A percentile compares a stretch with the other conserved stretches of the same genome.
These are phyloP conservation scores for Nitzschia sp. DNA, from an alignment of 108 stramenopile species.

Conservation along the genomic window DNA sequence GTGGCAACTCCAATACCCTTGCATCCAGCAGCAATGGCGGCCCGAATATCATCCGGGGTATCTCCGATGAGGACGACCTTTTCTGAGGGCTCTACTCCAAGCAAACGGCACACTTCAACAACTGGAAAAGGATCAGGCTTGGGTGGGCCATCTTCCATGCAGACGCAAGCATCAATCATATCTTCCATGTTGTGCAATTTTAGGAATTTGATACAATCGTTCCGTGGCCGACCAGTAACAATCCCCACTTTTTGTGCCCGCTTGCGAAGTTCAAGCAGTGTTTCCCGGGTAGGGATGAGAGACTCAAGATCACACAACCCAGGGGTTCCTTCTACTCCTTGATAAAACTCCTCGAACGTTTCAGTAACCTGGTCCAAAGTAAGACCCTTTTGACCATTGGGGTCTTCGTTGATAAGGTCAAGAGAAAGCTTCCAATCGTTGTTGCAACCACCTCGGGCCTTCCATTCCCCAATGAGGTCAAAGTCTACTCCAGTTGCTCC, in stretches of 20 bases:
- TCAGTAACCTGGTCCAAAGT: slow-evolving; percentile 78
- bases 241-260: slow-evolving; percentile 62
- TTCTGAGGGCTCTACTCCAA: slow-evolving; percentile 50
- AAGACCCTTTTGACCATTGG: slow-evolving; percentile 53
- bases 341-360: slow-evolving; percentile 86
- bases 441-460: slow-evolving; percentile 84
- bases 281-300: slow-evolving; percentile 61
- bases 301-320: slow-evolving; percentile 70
- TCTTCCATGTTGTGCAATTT: slow-evolving; percentile 46
- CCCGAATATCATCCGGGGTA: slow-evolving; percentile 88
- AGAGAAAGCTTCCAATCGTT: slow-evolving; percentile 89
- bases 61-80: slow-evolving; percentile 80
- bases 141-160: slow-evolving; percentile 91
- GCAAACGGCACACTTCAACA: slow-evolving; percentile 42
- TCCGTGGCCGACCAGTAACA: slow-evolving; percentile 85
- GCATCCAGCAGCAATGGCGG: slow-evolving; percentile 73
- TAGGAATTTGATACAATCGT: slow-evolving; percentile 82
- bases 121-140: slow-evolving; percentile 89
- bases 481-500: slow-evolving; percentile 62
- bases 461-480: slow-evolving; percentile 67
- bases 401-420: slow-evolving; percentile 59
- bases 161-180: slow-evolving; percentile 67
- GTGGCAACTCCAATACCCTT: slow-evolving; percentile 81
- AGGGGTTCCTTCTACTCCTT: slow-evolving; percentile 48
- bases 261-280: slow-evolving; percentile 62